These are phyloP conservation scores for Besnoitia besnoiti DNA, from an alignment of 169 alveolate genomes.

Conservation along the genomic window DNA sequence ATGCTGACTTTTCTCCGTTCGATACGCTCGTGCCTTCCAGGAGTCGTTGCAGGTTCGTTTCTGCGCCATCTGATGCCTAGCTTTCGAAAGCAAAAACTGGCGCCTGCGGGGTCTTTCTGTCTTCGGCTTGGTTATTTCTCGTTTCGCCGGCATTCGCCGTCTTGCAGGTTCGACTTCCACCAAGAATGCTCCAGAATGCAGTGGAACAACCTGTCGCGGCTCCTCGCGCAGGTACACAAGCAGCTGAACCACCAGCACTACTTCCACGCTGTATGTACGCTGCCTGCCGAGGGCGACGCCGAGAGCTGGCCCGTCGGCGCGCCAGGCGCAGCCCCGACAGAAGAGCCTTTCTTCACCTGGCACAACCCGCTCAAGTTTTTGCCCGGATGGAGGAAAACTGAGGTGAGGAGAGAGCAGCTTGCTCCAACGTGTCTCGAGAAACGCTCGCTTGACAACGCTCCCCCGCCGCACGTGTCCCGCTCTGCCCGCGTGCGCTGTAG, in stretches of 20 bases:
- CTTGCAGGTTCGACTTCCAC: slow-evolving; percentile 93
- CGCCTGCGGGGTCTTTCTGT: background rate
- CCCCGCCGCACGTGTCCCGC: too few species aligned
- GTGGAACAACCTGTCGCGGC: slow-evolving; percentile 83
- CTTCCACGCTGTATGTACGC: slow-evolving; percentile 30
- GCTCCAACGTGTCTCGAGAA: background rate
- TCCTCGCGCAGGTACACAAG: slow-evolving; percentile 72
- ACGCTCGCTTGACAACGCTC: too few species aligned
- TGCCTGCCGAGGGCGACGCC: background rate
- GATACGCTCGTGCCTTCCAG: too few species aligned
- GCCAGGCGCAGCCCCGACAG: background rate
- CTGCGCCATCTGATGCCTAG: too few species aligned
- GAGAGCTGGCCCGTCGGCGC: background rate
- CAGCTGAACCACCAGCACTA: slow-evolving; percentile 50
- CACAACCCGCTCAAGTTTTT: background rate
- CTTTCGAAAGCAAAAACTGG: too few species aligned
- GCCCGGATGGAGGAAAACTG: slow-evolving; percentile 51
- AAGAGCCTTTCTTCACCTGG: background rate
- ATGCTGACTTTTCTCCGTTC: too few species aligned
- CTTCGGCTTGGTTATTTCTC: background rate
- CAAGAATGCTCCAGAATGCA: slow-evolving; percentile 89
- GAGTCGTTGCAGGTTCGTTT: too few species aligned
- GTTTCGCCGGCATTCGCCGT: background rate
- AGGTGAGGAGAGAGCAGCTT: background rate
- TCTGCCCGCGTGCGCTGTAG: too few species aligned